Conservation (phyloP, 108 stramenopile species). For the Aurantiochytrium sp. region DNA sequence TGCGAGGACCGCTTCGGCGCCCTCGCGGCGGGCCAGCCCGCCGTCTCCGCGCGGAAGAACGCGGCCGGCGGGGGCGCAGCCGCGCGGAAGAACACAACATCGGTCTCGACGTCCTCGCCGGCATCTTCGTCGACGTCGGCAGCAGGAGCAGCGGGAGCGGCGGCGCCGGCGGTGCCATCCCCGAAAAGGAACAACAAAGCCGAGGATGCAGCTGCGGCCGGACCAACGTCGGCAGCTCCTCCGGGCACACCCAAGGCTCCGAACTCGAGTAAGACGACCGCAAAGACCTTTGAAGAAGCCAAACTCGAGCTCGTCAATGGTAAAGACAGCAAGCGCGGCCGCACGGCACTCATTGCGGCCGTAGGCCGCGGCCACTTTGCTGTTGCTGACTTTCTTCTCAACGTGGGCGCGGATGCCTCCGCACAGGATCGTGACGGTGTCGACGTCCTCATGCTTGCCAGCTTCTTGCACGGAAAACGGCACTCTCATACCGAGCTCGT, state of each 20-base stretch:
- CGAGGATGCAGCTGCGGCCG: background rate
- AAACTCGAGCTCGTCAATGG: slow-evolving; percentile 1
- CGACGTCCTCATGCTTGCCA: background rate
- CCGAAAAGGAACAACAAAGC: background rate
- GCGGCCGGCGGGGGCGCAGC: background rate
- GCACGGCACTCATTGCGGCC: background rate
- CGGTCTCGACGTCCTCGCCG: background rate
- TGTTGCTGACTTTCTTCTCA: background rate
- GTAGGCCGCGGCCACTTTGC: background rate
- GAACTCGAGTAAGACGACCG: background rate
- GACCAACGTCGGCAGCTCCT: background rate
- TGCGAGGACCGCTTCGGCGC: background rate
- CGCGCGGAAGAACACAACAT: no score
- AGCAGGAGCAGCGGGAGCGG: no score
- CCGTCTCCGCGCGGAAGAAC: background rate
- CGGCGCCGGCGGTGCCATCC: no score
- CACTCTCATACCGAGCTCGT: background rate
- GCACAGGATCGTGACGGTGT: background rate
- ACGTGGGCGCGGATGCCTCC: background rate
- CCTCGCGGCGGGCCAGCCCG: background rate
- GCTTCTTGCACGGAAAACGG: background rate
- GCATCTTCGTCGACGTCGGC: no score
- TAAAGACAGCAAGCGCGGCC: background rate
- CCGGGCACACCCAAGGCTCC: background rate
- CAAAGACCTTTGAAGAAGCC: slow-evolving; percentile 3